These are phyloP conservation scores for Triadica sebifera DNA, from an alignment of 345 rosid species.

Conservation along the genomic window DNA sequence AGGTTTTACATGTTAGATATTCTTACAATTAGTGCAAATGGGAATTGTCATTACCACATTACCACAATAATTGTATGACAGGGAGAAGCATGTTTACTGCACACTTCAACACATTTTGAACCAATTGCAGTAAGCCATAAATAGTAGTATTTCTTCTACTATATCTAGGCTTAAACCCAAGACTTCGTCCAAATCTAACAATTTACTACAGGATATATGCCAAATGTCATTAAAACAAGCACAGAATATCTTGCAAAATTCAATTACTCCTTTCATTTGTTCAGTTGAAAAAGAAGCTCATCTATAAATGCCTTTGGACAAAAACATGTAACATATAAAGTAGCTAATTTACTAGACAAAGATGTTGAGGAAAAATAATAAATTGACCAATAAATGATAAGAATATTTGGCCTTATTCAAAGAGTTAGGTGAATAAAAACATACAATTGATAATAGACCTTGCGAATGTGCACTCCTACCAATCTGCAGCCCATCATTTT, in stretches of 20 bases:
- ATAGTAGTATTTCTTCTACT: background rate
- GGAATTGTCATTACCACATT: background rate
- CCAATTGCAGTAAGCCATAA: background rate
- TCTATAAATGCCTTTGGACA: background rate
- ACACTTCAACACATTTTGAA: too few relatives aligned
- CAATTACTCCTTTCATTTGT: background rate
- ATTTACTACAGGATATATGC: background rate
- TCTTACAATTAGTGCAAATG: too few relatives aligned
- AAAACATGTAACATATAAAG: background rate
- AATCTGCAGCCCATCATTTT: constrained; percentile 4
- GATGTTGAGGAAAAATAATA: background rate
- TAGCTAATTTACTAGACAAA: background rate
- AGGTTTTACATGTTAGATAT: background rate
- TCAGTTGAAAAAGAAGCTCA: background rate
- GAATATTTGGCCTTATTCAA: constrained; percentile 2
- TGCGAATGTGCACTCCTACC: too few relatives aligned
- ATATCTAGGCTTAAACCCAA: background rate
- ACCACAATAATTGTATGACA: background rate
- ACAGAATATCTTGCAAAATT: background rate
- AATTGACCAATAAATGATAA: background rate
- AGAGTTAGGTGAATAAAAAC: constrained; percentile 21
- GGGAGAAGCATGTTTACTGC: background rate
- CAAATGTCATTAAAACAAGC: background rate
- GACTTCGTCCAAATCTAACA: background rate
- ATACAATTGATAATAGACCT: constrained; percentile 29